phyloP scores from a whole-genome alignment of 2,329 filamentous ascomycete genomes.

The Geosmithia morbida region DNA sequence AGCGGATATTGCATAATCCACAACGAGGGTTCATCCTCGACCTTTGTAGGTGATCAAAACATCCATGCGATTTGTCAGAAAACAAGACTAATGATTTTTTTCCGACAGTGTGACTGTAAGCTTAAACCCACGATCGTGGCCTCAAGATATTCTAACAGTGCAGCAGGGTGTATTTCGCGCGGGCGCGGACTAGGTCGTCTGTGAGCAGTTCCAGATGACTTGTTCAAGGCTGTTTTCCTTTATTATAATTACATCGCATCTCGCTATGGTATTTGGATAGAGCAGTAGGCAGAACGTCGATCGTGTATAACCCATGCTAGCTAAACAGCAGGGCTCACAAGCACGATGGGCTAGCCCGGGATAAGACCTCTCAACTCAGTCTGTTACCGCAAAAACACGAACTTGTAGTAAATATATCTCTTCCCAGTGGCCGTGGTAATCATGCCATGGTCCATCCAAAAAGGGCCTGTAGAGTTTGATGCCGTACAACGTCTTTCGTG shows the following conservation, averaged over 20 bases:
- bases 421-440: neutral
- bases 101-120: conserved; percentile 31
- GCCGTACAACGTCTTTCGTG: neutral
- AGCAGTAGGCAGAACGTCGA: neutral
- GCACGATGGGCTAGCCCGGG: neutral
- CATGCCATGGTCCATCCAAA: neutral
- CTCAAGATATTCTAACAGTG: conserved; percentile 1
- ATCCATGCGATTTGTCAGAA: neutral
- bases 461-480: neutral
- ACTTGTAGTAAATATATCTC: neutral
- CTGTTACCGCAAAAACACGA: neutral
- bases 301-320: neutral
- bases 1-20: conserved; percentile 75
- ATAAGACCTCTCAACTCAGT: neutral
- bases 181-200: conserved; percentile 17
- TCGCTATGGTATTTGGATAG: neutral
- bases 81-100: conserved; percentile 12
- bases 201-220: neutral
- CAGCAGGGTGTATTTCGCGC: conserved; percentile 16
- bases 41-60: conserved; percentile 26
- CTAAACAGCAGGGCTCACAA: neutral
- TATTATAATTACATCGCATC: neutral
- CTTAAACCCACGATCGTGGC: neutral
- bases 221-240: neutral
- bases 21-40: conserved; percentile 66